phyloP scores from a whole-genome alignment of 805 yeast species.

The Saccharomyces eubayanus region DNA sequence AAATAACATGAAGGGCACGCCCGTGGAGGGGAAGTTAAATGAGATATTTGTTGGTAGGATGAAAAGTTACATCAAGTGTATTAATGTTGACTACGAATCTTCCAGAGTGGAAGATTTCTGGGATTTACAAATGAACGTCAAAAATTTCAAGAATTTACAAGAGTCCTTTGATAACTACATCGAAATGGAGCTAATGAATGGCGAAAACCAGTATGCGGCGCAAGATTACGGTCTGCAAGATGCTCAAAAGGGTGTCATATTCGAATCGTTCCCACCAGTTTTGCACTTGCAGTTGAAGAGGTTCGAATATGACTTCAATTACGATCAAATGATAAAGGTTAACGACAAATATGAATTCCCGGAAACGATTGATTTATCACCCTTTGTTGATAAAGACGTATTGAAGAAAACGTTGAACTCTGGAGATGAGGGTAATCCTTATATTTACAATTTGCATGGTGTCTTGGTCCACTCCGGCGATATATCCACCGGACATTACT shows the following conservation, averaged over 20 bases:
- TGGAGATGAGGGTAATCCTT: conserved; percentile 7
- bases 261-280: conserved; percentile 84
- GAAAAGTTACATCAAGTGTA: conserved; percentile 90
- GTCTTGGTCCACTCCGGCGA: conserved; percentile 95
- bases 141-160: conserved; percentile 61
- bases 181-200: conserved; percentile 80
- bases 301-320: conserved; percentile 87
- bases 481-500: conserved; percentile 92
- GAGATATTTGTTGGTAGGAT: conserved; percentile 91
- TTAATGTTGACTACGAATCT: conserved; percentile 87
- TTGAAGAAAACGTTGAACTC: conserved; percentile 17
- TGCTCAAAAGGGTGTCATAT: conserved; percentile 93
- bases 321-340: conserved; percentile 80
- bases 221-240: conserved; percentile 86
- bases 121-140: conserved; percentile 95
- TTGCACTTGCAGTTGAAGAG: conserved; percentile 88
- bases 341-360: conserved; percentile 91
- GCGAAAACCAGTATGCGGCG: conserved; percentile 93
- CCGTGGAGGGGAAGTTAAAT: conserved; percentile 64
- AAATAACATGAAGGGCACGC: conserved; percentile 80
- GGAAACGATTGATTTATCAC: conserved; percentile 66
- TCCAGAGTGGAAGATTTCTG: conserved; percentile 90
- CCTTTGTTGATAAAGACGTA: conserved; percentile 57
- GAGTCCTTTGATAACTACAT: conserved; percentile 80
- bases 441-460: conserved; percentile 75